Evolutionary conservation across 2,329 filamentous ascomycete species (phyloP), one percentile per base, ranked within the genome.

Genomic region (Ophiostoma pallidulum): DNA sequence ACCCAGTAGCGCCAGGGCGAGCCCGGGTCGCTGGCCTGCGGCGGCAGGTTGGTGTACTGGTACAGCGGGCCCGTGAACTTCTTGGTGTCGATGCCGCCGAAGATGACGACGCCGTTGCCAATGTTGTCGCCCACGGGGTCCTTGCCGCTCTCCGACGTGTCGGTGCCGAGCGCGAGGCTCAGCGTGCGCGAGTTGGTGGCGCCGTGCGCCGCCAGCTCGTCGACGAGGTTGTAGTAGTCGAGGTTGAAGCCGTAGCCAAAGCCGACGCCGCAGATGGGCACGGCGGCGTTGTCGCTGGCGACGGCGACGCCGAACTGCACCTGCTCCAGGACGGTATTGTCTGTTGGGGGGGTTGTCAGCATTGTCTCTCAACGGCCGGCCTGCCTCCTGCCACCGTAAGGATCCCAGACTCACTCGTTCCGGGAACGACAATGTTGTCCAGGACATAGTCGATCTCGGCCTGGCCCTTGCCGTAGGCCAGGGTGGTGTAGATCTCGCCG

Each of bases 241-340:
- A 64, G 64, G 46, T 49, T 51, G 45, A 18, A 50, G 38, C 39
- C 40, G 47, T 66, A 68, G 5, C 75, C 67, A 59, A 84, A 84
- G 28, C 85, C 84, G 37, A 90, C 79, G 28, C 86, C 86, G 16
- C 89, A 64, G 37, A 90, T 85, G 28, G 70, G 69, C 12, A 69
- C 62, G 42, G 67, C 67, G 46, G 71, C 65, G 50, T 72, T 65
- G 16, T 60, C 47, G 5, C 64, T 68, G 12, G 57, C 56, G 24
- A 69, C 70, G 7, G 78, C 79, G 28, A 81, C 72, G 49, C 79
- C 80, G 48, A 84, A 80, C 54, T 77, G 72, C 47, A 82, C 68
- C 18, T 67, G 58, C 18, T 67, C 58, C 22, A 78, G 58, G 19
- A 66, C 67, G 12, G 65, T 53, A 38, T 49, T 50, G 43, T 61